Base-by-base conservation (phyloP, 73 alveolate genomes). In the Uronychia binucleata region DNA sequence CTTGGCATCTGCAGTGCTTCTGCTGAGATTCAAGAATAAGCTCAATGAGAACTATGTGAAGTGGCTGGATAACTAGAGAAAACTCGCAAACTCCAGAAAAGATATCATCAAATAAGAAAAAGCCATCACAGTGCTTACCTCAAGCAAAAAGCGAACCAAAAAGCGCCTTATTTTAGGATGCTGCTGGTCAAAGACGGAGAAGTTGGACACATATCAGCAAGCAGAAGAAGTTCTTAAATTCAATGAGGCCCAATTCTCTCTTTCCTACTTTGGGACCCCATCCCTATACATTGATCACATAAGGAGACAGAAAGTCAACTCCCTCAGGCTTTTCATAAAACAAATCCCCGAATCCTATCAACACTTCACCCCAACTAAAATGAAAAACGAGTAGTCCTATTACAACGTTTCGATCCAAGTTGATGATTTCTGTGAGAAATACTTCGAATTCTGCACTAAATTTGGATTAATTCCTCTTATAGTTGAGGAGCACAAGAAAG, bases 371-470 rank as follows among this genome's bases (percentile, higher is more conserved):
- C 34, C 11, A 26, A 8, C 29, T 25, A n/a, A 34, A 78, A 78
- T 30, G 74, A 26, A 30, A 75, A 29, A 26, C 29, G 84, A 78
- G 31, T 14, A 78, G 30, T 13, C 28, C 28, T 78, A 30, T 26
- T 32, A 33, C 32, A 34, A 28, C 29, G 35, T 34, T 30, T 78
- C 76, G 33, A 34, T 34, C 0, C 32, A 34, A 31, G 75, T 78
- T 0, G 75, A 30, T 5, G 14, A 13, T 11, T 28, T 78, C n/a
- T 31, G 26, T 5, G 35, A 26, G 30, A 78, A 33, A 34, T 78
- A 78, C 75, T 34, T 31, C 33, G 84, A 81, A 31, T 81, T 57
- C 81, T 81, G 88, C 57, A 81, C 81, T 29, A 81, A 81, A 27
- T 58, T 59, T 29, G 88, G 88, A 28, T 33, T 29, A 74, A 59